These are phyloP conservation scores for Pseudocercospora macadamiae DNA, from an alignment of 2,329 filamentous ascomycete species.

Conservation along the genomic window DNA sequence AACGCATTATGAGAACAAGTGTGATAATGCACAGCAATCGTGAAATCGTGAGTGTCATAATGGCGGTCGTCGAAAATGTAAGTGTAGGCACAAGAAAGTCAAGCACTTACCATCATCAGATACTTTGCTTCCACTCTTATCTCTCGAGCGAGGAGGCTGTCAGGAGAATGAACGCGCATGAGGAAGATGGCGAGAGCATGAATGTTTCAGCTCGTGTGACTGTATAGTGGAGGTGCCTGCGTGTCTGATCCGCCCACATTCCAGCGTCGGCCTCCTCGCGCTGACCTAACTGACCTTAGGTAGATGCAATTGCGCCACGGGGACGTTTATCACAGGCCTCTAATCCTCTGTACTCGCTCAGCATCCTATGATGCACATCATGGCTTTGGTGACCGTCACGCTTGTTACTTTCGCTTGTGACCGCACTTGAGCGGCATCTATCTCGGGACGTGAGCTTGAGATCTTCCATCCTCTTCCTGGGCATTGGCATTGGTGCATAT, in stretches of 20 bases:
- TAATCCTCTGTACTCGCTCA: too few species aligned
- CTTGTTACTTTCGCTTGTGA: too few species aligned
- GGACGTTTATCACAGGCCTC: too few species aligned
- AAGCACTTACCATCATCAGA: not conserved
- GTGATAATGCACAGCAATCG: not conserved
- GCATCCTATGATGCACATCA: too few species aligned
- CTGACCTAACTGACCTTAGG: not conserved
- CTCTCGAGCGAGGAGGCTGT: slow-evolving; percentile 14
- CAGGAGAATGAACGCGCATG: slow-evolving; percentile 15
- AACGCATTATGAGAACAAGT: not conserved
- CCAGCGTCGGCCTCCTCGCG: slow-evolving; percentile 1
- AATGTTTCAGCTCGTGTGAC: slow-evolving; percentile 14
- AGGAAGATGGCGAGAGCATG: slow-evolving; percentile 17
- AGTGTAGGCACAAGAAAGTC: not conserved
- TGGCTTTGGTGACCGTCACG: too few species aligned
- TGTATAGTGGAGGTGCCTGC: not conserved
- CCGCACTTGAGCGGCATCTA: too few species aligned
- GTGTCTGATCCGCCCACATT: slow-evolving; percentile 8
- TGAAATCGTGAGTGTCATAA: slow-evolving; percentile 3
- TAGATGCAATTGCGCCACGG: too few species aligned
- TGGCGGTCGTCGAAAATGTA: not conserved
- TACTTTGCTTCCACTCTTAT: slow-evolving; percentile 1
- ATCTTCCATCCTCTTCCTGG: too few species aligned
- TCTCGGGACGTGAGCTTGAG: too few species aligned
- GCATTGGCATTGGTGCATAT: too few species aligned